These are phyloP conservation scores for Amauroascus niger DNA, from an alignment of 2,329 filamentous ascomycete species.

Conservation along the genomic window DNA sequence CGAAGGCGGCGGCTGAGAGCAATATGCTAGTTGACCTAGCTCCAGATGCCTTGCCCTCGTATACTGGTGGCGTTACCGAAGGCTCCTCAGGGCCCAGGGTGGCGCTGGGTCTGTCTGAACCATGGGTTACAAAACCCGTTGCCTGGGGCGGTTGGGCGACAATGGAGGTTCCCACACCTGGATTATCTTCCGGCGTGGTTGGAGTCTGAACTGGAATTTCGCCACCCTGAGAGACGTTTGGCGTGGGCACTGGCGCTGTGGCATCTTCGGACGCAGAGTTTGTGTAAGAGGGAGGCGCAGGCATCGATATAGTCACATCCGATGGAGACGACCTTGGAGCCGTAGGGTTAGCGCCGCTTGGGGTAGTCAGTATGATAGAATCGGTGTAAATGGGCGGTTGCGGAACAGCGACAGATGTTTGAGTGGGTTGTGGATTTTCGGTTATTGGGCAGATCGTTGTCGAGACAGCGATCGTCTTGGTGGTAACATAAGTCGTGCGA, in stretches of 20 bases:
- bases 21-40: not conserved
- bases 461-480: not conserved
- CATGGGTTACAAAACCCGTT: not conserved
- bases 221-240: not conserved
- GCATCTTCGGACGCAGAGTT: not conserved
- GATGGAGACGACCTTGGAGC: not conserved
- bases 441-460: conserved; percentile 1
- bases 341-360: not conserved
- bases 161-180: not conserved
- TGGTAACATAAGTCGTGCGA: not conserved
- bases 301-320: not conserved
- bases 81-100: not conserved
- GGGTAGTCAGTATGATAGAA: not conserved
- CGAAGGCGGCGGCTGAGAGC: not conserved
- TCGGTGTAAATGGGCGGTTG: not conserved
- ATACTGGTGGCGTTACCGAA: not conserved
- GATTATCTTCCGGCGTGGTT: not conserved
- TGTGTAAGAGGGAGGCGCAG: not conserved
- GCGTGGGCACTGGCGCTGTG: not conserved
- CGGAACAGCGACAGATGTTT: not conserved
- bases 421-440: not conserved
- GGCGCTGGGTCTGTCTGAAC: not conserved
- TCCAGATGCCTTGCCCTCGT: not conserved
- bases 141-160: not conserved
- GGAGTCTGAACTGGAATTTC: not conserved